phyloP scores from a whole-genome alignment of 352 stramenopile genomes.

The Phytopythium mirpurense region DNA sequence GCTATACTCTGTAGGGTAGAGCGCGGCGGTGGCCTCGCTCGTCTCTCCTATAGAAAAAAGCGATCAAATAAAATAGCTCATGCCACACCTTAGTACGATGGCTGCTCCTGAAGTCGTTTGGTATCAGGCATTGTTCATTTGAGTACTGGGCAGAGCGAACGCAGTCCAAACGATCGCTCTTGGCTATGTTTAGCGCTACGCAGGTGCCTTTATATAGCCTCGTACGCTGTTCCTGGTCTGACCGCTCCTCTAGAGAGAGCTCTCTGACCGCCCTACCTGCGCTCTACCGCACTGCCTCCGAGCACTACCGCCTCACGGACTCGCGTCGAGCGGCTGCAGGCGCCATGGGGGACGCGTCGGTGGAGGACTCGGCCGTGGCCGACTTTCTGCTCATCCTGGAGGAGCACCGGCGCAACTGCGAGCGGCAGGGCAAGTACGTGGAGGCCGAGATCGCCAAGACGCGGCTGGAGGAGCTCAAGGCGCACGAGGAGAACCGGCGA shows the following conservation, averaged over 20 bases:
- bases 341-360: conserved; percentile 8
- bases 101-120: too few species aligned
- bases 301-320: not conserved
- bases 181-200: not conserved
- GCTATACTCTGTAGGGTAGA: too few species aligned
- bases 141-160: too few species aligned
- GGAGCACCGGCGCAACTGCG: conserved; percentile 96
- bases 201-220: not conserved
- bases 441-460: conserved; percentile 97
- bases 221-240: not conserved
- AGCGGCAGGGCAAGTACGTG: conserved; percentile 96
- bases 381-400: conserved; percentile 90
- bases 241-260: too few species aligned
- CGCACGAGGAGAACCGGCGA: conserved; percentile 94
- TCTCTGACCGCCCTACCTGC: too few species aligned
- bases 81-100: too few species aligned
- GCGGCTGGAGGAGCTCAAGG: conserved; percentile 93
- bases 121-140: too few species aligned
- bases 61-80: not conserved
- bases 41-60: not conserved
- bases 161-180: too few species aligned
- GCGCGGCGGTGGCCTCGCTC: not conserved
- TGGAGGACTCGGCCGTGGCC: conserved; percentile 77
- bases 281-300: not conserved
- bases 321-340: not conserved